Percentiles rank a stretch among this genome's conserved stretches.
Evolutionary conservation across 805 yeast species (phyloP).

Genomic region (Suhomyces faveliae): DNA sequence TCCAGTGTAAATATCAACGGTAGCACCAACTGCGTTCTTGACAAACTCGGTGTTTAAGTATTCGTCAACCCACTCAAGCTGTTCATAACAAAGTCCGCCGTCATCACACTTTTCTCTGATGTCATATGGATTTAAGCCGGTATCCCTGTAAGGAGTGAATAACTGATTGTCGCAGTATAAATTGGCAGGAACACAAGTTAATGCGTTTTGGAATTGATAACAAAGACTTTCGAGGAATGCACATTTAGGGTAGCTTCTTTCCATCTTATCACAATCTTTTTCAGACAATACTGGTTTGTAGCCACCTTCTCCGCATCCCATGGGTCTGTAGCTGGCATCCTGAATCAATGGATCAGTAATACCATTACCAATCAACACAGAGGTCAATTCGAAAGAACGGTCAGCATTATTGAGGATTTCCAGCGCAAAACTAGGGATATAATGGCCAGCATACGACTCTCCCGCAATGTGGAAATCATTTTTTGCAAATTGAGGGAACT

Average conservation of each 20-base stretch:
- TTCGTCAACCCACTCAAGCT: conserved; percentile 47
- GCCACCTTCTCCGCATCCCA: conserved; percentile 49
- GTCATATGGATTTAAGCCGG: conserved; percentile 65
- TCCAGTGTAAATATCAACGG: conserved; percentile 42
- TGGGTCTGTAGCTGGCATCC: conserved; percentile 38
- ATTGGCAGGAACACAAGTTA: conserved; percentile 43
- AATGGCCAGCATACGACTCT: conserved; percentile 27
- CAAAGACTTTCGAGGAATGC: conserved; percentile 30
- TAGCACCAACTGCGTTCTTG: conserved; percentile 57
- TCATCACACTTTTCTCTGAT: conserved; percentile 52
- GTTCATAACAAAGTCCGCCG: conserved; percentile 53
- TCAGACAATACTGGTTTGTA: conserved; percentile 34
- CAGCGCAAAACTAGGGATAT: conserved; percentile 22
- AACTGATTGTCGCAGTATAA: conserved; percentile 29
- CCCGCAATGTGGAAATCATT: conserved; percentile 27
- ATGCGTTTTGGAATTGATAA: conserved; percentile 29
- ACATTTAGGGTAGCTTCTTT: conserved; percentile 34
- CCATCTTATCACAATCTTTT: conserved; percentile 35
- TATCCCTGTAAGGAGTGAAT: conserved; percentile 34
- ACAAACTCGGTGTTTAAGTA: conserved; percentile 56
- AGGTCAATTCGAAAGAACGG: conserved; percentile 28
- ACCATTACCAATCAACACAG: conserved; percentile 46
- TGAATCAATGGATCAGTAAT: conserved; percentile 44
- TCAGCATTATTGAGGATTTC: conserved; percentile 23
- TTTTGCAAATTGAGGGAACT: conserved; percentile 19